A percentile compares a stretch with the other conserved stretches of the same genome.
phyloP scores from a whole-genome alignment of 176 grass and related monocot genomes.

The Rhynchospora breviuscula region DNA sequence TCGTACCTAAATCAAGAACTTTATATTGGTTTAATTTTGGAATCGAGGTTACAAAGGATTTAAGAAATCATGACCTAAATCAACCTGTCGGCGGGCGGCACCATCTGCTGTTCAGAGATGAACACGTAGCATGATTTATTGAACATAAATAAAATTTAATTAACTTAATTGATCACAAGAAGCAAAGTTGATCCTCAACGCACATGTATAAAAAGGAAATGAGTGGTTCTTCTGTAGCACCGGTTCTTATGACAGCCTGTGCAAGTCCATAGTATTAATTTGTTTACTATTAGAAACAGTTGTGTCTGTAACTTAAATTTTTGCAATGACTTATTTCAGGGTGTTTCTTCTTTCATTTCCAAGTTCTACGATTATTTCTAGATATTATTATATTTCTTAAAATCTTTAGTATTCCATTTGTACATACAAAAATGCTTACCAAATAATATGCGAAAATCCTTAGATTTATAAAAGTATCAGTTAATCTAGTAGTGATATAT shows the following conservation, averaged over 20 bases:
- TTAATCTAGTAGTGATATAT: too few species aligned
- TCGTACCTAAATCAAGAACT: background rate
- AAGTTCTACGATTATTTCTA: too few species aligned
- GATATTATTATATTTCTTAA: too few species aligned
- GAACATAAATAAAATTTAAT: background rate
- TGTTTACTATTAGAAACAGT: too few species aligned
- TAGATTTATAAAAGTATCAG: too few species aligned
- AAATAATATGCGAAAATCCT: too few species aligned
- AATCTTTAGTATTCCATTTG: too few species aligned
- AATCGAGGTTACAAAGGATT: conserved; percentile 1
- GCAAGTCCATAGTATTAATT: background rate
- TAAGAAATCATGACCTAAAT: conserved; percentile 14
- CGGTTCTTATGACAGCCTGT: background rate
- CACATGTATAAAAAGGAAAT: conserved; percentile 6
- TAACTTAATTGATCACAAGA: conserved; percentile 1
- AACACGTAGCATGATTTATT: conserved; percentile 13
- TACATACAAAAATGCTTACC: too few species aligned
- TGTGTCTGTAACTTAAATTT: too few species aligned
- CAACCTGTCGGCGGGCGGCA: conserved; percentile 14
- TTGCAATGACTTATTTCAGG: too few species aligned
- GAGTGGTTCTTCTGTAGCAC: background rate
- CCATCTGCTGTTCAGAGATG: background rate
- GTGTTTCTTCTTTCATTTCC: too few species aligned
- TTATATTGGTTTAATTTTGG: conserved; percentile 7
- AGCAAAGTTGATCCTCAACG: background rate